Evolutionary conservation across 2,329 filamentous ascomycete genomes (phyloP), one percentile per base, ranked within the genome.

Genomic region (Pseudogymnoascus destructans): DNA sequence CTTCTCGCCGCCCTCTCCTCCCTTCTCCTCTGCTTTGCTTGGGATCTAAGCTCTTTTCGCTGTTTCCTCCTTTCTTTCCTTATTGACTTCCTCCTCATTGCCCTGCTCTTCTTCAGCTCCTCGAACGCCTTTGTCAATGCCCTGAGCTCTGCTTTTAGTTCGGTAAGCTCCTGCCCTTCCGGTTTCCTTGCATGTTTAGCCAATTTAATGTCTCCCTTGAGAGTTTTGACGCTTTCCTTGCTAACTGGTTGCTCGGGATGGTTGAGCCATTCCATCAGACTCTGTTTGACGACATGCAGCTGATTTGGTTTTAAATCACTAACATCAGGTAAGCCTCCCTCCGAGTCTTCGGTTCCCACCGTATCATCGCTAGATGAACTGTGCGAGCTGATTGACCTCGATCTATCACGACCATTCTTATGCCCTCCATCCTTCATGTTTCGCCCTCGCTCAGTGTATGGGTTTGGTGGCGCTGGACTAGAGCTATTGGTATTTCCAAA

Each of bases 161-260:
- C 70, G 25, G 67, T 68, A 5, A 71, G 63, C 33, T 75, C 71
- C 42, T 68, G 46, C 55, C 66, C 38, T 27, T 32, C 23, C 19
- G 57, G 19, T 17, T 42, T 1, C 23, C 38, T 6, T 23, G 59
- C 27, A 40, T 60, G 64, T 59, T 70, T 73, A 11, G 70, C 71
- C 1, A 68, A 66, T 58, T 75, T 75, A 59, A 81, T 72, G 23
- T 77, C 70, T 10, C 71, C 65, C 32, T 68, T 72, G 2, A 77
- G 68, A 23, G 70, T 63, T 42, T 70, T 69, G 2, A 81, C 67
- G 23, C 73, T 72, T 4, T 72, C 70, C 60, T 70, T 75, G 7
- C 75, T 79, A 61, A 78, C 73, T 5, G 73, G 71, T 56, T 77
- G 71, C 0, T 79, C 74, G 0, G 79, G 78, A 35, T 74, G 71